Evolutionary conservation across 2,329 filamentous ascomycete species (phyloP).

Genomic region (Claviceps arundinis): DNA sequence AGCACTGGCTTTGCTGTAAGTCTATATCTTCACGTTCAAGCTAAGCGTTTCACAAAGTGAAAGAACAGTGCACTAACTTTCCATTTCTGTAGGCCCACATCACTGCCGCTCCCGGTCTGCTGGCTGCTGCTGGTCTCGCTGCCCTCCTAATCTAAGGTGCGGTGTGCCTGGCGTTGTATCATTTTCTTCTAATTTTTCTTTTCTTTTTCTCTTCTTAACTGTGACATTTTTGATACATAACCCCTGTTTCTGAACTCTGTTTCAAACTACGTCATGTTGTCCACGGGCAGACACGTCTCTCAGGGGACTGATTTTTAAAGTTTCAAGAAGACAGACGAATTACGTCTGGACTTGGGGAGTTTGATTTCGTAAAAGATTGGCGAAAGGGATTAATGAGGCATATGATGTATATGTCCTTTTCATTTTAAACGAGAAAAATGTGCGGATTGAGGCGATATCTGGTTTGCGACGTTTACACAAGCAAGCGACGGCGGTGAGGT

Average conservation of each 20-base stretch:
- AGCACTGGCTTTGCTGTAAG: slow-evolving; percentile 17
- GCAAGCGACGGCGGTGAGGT: not conserved
- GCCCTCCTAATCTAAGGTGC: slow-evolving; percentile 32
- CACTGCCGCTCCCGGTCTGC: slow-evolving; percentile 33
- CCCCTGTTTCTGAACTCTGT: slow-evolving; percentile 21
- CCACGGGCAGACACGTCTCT: slow-evolving; percentile 11
- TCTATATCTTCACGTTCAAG: not conserved
- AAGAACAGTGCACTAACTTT: not conserved
- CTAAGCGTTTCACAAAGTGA: not conserved
- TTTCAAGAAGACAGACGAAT: slow-evolving; percentile 7
- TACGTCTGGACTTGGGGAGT: slow-evolving; percentile 3
- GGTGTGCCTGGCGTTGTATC: not conserved
- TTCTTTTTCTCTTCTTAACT: slow-evolving; percentile 11
- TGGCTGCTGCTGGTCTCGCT: slow-evolving; percentile 36
- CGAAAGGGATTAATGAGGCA: slow-evolving; percentile 19
- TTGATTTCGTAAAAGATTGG: slow-evolving; percentile 10
- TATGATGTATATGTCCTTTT: slow-evolving; percentile 19
- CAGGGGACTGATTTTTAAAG: slow-evolving; percentile 14
- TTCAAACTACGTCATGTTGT: slow-evolving; percentile 12
- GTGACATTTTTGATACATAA: slow-evolving; percentile 30
- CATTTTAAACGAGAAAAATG: slow-evolving; percentile 11
- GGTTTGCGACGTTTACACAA: slow-evolving; percentile 5
- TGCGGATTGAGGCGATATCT: slow-evolving; percentile 11
- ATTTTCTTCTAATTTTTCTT: not conserved
- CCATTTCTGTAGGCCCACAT: slow-evolving; percentile 19